These are phyloP conservation scores for Hsuehochloa calcarea DNA, from an alignment of 176 grass and related monocot genomes.

Conservation along the genomic window DNA sequence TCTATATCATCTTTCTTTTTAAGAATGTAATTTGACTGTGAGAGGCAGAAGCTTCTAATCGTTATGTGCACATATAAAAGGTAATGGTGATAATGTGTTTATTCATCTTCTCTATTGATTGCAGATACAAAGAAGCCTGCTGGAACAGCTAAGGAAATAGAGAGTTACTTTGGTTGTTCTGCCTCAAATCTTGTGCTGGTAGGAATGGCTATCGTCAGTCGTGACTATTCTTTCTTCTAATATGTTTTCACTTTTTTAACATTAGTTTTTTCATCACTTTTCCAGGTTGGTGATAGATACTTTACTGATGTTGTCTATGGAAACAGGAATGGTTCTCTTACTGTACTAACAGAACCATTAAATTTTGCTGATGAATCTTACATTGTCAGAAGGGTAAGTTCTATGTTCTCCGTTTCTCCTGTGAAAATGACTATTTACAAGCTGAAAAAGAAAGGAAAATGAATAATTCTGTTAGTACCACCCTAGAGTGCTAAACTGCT, in stretches of 20 bases:
- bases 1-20: not conserved
- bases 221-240: not conserved
- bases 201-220: conserved; percentile 20
- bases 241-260: conserved; percentile 14
- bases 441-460: not conserved
- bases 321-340: conserved; percentile 88
- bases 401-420: conserved; percentile 18
- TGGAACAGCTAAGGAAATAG: conserved; percentile 86
- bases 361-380: conserved; percentile 62
- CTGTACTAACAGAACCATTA: conserved; percentile 80
- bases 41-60: not conserved
- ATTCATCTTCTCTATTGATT: conserved; percentile 22
- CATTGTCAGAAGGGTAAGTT: conserved; percentile 77
- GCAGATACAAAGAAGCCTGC: conserved; percentile 84
- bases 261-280: conserved; percentile 17
- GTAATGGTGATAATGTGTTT: not conserved
- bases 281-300: conserved; percentile 87
- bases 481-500: not conserved
- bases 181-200: conserved; percentile 81
- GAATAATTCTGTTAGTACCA: not conserved
- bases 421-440: not conserved
- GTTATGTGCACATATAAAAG: not conserved
- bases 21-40: not conserved
- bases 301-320: conserved; percentile 95
- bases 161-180: conserved; percentile 85